Evolutionary conservation across 2,329 filamentous ascomycete genomes (phyloP), one percentile per base, ranked within the genome.

Genomic region (Aspergillus fischeri): DNA sequence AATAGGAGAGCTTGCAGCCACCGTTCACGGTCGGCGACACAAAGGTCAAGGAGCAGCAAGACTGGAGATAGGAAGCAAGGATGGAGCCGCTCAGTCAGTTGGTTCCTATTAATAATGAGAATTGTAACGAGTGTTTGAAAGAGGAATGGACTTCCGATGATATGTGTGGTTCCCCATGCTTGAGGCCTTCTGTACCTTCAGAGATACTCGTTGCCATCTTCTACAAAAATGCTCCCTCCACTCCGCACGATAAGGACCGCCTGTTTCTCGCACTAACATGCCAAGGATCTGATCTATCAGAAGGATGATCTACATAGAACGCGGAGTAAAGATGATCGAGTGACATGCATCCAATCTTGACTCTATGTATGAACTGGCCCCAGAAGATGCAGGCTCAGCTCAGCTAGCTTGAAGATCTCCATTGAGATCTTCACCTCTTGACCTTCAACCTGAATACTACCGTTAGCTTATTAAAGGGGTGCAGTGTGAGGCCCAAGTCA

Each of bases 1-100:
- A 70, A 70, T 70, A 60, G 61, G 14, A 20, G 4, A 6, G 10
- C n/a, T 11, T 4, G 1, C 7, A 27, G 5, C 32, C 49, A 32
- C 56, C 53, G 44, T 47, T 17, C 42, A 27, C 8, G 11, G 21
- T 47, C 44, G 44, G 44, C 44, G 44, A 47, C 21, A 47, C 21
- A 17, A 24, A 45, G 0, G 41, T n/a, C 14, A 24, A 25, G 44
- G 11, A 25, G 24, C 11, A 14, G 44, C 11, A 5, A 11, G 44
- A 17, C 21, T 21, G 41, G 41, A 44, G n/a, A 11, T 24, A 44
- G 10, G 8, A 24, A 45, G 21, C 3, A 45, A 11, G 21, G 42
- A 45, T 45, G 42, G 42, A 24, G 44, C 44, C 17, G 7, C 21
- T 14, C 10, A 11, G 21, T 21, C 21, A 29, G 1, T 29, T 29